These are phyloP conservation scores for Kregervanrija delftensis DNA, from an alignment of 805 yeast genomes.

Conservation along the genomic window DNA sequence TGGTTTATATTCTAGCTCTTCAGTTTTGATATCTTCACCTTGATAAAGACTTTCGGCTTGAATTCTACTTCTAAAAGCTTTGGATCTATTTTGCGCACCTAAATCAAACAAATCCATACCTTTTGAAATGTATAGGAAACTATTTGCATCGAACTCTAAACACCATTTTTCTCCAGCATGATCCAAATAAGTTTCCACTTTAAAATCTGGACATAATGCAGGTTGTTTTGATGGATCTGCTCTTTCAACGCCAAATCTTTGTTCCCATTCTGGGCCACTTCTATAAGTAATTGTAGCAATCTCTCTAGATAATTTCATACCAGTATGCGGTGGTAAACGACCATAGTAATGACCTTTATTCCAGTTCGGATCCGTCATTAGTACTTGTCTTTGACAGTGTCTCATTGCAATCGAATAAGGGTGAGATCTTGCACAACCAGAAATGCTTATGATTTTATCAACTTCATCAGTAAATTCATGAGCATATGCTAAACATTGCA, in stretches of 20 bases:
- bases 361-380: conserved; percentile 96
- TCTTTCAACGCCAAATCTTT: conserved; percentile 81
- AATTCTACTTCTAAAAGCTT: conserved; percentile 36
- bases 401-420: conserved; percentile 93
- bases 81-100: conserved; percentile 40
- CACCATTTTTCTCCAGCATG: conserved; percentile 95
- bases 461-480: conserved; percentile 77
- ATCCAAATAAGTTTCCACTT: conserved; percentile 88
- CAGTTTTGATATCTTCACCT: conserved; percentile 19
- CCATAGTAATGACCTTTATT: conserved; percentile 77
- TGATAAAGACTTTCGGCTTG: conserved; percentile 29
- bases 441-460: conserved; percentile 65
- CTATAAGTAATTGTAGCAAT: conserved; percentile 92
- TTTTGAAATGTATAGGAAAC: conserved; percentile 78
- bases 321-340: conserved; percentile 80
- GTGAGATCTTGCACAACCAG: conserved; percentile 91
- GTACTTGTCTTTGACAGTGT: conserved; percentile 85
- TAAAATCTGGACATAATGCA: conserved; percentile 87
- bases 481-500: conserved; percentile 89
- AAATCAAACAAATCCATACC: conserved; percentile 94
- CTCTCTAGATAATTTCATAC: conserved; percentile 91
- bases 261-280: conserved; percentile 97
- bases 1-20: conserved; percentile 24
- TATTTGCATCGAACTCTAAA: conserved; percentile 84
- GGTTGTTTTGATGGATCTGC: conserved; percentile 75